Base-by-base conservation (phyloP, 805 yeast genomes). In the Maudiozyma turicensis region DNA sequence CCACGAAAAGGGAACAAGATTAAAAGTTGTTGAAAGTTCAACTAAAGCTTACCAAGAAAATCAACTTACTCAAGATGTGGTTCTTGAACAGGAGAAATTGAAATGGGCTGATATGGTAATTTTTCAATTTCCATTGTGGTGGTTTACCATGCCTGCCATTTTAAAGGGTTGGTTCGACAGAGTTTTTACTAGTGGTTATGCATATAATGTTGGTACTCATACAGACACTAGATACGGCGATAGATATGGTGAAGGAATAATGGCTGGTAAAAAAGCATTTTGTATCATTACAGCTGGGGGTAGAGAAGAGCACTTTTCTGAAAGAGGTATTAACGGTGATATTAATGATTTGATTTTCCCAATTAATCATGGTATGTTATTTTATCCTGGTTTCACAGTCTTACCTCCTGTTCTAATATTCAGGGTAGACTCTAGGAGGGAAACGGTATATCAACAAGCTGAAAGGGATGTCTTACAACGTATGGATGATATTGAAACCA, bases 91-190 rank as follows among this genome's bases (percentile, higher is more conserved):
- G 40, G 55, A 58, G 39, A 63, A 63, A 39, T 49, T 61, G 5
- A 30, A 46, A 20, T 64, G 66, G 66, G 64, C 64, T n/a, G 67
- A 62, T 47, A 13, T 47, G 4, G 50, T 63, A 8, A 52, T 64
- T 29, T 54, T 61, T 33, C 59, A 53, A 40, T 62, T 62, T 51
- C 66, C 67, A 28, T 15, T 60, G 2, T 64, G 67, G 66, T 64
- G 67, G 66, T 62, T 49, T 46, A 34, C 51, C 2, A 52, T 63
- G 61, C 66, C 64, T 6, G 64, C 65, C 9, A 61, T 61, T 38
- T 44, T 63, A 29, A 64, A 59, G 38, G 65, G 67, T 10, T 63
- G 65, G 63, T 45, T 63, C 29, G 66, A 60, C 5, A 53, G 66
- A 29, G 65, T 58, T 11, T 58, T 39, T 42, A 46, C 61, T 2